phyloP scores from a whole-genome alignment of 495 filamentous ascomycete genomes.

The Saxophila tyrrhenica region DNA sequence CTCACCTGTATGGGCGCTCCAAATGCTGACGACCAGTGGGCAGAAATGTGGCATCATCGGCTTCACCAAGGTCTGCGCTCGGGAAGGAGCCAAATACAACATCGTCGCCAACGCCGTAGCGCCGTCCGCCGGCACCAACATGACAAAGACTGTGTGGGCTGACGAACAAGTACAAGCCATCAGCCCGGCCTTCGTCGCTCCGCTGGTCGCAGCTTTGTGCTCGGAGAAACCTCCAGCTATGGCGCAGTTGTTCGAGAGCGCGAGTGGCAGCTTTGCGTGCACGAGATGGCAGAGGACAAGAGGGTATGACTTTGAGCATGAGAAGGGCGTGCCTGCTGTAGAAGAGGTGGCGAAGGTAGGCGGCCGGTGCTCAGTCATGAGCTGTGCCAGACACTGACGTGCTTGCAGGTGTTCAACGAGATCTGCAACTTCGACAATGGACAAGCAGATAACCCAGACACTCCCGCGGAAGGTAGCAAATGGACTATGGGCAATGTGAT shows the following conservation, averaged over 20 bases:
- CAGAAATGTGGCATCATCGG: conserved; percentile 16
- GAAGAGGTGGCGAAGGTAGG: conserved; percentile 12
- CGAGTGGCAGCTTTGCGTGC: conserved; percentile 7
- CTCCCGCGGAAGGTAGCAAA: conserved; percentile 8
- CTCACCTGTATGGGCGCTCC: too few relatives aligned
- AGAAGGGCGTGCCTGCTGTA: conserved; percentile 7
- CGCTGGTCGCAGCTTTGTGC: conserved; percentile 9
- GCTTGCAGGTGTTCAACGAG: conserved; percentile 2
- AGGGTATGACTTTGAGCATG: conserved; percentile 12
- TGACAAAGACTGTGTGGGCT: conserved; percentile 13
- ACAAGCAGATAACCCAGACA: conserved; percentile 12
- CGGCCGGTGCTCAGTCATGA: background rate
- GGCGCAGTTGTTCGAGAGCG: conserved; percentile 8
- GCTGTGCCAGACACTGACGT: background rate
- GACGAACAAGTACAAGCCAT: conserved; percentile 9
- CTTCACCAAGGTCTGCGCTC: conserved; percentile 8
- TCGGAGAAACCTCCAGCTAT: conserved; percentile 7
- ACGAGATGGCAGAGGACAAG: conserved; percentile 13
- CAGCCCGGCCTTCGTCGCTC: conserved; percentile 13
- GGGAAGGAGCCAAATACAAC: conserved; percentile 17
- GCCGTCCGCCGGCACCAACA: conserved; percentile 11
- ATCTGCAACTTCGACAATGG: conserved; percentile 11
- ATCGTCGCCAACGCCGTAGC: conserved; percentile 14
- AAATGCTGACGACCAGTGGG: too few relatives aligned
- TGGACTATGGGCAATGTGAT: conserved; percentile 7